Conservation (phyloP, 192 early-diverging fungal species). For the Backusella psychrophila region DNA sequence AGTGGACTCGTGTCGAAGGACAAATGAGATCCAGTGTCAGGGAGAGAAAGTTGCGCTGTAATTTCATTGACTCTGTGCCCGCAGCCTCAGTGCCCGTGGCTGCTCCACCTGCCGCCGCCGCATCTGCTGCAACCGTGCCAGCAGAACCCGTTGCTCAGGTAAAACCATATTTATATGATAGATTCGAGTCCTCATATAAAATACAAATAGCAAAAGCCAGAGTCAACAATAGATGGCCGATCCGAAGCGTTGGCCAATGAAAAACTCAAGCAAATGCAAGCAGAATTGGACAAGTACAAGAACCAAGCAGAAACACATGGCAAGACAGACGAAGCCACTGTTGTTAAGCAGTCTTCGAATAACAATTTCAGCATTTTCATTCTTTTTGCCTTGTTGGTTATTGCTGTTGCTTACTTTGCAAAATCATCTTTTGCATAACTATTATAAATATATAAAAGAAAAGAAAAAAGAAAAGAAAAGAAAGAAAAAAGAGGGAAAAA, state of each 20-base stretch:
- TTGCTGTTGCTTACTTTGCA: slow-evolving; percentile 2
- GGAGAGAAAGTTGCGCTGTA: not conserved
- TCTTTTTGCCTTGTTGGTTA: not conserved
- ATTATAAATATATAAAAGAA: not conserved
- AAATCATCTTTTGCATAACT: not conserved
- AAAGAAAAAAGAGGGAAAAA: not conserved
- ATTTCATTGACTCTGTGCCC: not conserved
- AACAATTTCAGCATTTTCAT: not conserved
- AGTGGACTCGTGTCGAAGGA: slow-evolving; percentile 5
- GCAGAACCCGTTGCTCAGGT: not conserved
- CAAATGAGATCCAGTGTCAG: not conserved
- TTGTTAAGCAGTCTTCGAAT: not conserved
- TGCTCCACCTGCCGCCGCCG: not conserved
- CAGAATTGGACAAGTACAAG: not conserved
- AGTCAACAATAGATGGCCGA: not conserved
- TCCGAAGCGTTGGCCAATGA: not conserved
- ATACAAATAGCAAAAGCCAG: no score
- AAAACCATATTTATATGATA: not conserved
- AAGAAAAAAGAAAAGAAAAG: not conserved
- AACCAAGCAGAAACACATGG: not conserved
- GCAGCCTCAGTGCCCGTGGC: not conserved
- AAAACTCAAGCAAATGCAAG: not conserved
- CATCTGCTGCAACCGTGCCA: not conserved
- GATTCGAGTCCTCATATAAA: no score
- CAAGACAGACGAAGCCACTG: not conserved